Conservation (phyloP, 345 rosid genomes). For the Camelina neglecta region DNA sequence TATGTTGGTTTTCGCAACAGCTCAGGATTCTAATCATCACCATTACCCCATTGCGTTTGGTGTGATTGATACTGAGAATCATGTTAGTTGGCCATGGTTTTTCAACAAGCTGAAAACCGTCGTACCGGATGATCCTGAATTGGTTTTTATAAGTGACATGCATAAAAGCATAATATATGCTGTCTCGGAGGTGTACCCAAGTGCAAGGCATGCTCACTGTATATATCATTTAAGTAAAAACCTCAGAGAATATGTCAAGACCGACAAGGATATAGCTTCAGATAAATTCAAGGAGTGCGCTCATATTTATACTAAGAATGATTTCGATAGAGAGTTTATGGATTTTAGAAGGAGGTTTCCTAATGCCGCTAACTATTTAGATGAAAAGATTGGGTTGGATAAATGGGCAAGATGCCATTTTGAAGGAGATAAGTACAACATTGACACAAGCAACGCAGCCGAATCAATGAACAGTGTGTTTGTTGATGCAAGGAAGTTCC, state of each 20-base stretch:
- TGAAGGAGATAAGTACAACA: too few species aligned
- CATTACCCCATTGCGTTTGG: background rate
- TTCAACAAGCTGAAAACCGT: background rate
- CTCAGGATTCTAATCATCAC: background rate
- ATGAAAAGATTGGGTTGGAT: too few species aligned
- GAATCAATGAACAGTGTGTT: too few species aligned
- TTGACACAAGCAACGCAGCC: too few species aligned
- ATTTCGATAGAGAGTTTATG: too few species aligned
- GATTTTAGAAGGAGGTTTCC: too few species aligned
- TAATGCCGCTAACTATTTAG: too few species aligned
- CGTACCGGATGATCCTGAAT: background rate
- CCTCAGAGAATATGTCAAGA: background rate
- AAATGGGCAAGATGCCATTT: too few species aligned
- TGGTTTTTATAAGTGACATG: conserved; percentile 3
- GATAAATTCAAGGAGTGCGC: background rate
- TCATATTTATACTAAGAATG: too few species aligned
- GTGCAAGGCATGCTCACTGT: background rate
- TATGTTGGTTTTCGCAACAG: background rate
- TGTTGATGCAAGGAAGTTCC: too few species aligned
- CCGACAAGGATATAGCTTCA: background rate
- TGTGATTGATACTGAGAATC: conserved; percentile 1
- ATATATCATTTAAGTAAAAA: background rate
- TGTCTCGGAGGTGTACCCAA: background rate
- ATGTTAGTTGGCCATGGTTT: conserved; percentile 2
- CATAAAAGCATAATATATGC: background rate